A percentile compares a stretch with the other conserved stretches of the same genome.
These are phyloP conservation scores for Ceratorhiza oryzae-sativae DNA, from an alignment of 1,284 basidiomycete genomes.

Conservation along the genomic window DNA sequence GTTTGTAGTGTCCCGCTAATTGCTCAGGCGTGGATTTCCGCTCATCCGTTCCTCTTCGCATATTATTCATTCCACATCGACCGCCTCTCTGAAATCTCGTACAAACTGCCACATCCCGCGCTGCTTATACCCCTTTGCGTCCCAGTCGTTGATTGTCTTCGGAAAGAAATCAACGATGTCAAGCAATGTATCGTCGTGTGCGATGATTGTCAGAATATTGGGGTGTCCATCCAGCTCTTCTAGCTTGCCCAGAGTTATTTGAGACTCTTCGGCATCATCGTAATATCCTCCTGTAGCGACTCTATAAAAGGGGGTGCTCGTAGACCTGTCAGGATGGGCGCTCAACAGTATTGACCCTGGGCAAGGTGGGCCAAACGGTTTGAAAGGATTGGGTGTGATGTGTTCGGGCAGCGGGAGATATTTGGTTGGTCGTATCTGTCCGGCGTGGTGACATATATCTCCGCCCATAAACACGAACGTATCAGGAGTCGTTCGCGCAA, in stretches of 20 bases:
- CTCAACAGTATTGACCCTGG: conserved; percentile 7
- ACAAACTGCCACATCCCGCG: conserved; percentile 27
- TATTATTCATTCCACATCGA: neutral
- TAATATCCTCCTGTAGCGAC: neutral
- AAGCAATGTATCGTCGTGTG: conserved; percentile 21
- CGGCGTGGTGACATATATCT: conserved; percentile 29
- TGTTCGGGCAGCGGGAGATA: conserved; percentile 29
- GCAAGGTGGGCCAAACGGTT: neutral
- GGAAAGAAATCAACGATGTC: conserved; percentile 30
- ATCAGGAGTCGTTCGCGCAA: conserved; percentile 24
- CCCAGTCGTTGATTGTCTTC: conserved; percentile 29
- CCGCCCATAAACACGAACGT: conserved; percentile 37
- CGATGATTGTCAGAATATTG: conserved; percentile 27
- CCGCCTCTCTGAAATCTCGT: conserved; percentile 10
- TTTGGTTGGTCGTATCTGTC: conserved; percentile 21
- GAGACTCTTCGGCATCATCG: conserved; percentile 10
- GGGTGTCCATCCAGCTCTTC: conserved; percentile 21
- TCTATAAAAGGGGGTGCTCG: conserved; percentile 13
- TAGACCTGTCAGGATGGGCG: conserved; percentile 1
- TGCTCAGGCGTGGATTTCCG: too few relatives aligned
- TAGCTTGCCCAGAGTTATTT: conserved; percentile 15
- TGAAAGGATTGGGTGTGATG: conserved; percentile 34
- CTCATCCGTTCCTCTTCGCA: too few relatives aligned
- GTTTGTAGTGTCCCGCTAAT: too few relatives aligned
- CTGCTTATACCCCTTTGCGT: conserved; percentile 4